Evolutionary conservation across 495 filamentous ascomycete species (phyloP), one percentile per base, ranked within the genome.

Genomic region (Bacidia gigantensis): DNA sequence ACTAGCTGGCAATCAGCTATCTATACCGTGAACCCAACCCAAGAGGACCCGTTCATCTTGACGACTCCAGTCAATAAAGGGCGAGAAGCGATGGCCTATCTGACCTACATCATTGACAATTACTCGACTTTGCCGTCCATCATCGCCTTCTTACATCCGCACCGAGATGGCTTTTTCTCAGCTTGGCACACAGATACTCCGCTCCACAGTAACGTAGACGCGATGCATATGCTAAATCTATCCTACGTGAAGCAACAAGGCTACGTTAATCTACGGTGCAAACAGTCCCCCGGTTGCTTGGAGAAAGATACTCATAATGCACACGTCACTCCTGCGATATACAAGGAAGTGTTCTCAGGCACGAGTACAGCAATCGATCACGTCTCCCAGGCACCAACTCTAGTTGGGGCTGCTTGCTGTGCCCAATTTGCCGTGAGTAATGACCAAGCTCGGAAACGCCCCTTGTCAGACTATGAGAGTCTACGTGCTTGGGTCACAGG

Each of bases 371-470:
- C 77, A 10, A 61, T 67, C 2, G 55, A 66, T 1, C 64, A 85
- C 3, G 76, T 11, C 20, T 24, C 23, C 29, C 49, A 64, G 41
- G 64, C 63, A n/a, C 68, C 70, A 0, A 47, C 52, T 5, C 58
- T 61, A 22, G 64, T 73, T 14, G 71, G 65, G 2, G 66, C 70
- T 1, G 69, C 70, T 11, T 87, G 83, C 58, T 87, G 83, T 63
- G 75, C 80, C 40, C 84, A 87, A 62, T 87, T 88, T 54, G 82
- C 77, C 0, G 80, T 84, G 3, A 72, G 73, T 5, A 61, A 69
- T 20, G 69, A 75, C 1, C 69, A 72, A 49, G 69, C 87, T 2
- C 64, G 54, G 1, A 55, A 62, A 11, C 66, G 78, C 32, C 60
- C 77, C 11, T 56, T 64, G 53, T 68, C 68, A 43, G 73, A 76